Evolutionary conservation across 805 yeast species (phyloP).

Genomic region (Gaillardinia entomophila): DNA sequence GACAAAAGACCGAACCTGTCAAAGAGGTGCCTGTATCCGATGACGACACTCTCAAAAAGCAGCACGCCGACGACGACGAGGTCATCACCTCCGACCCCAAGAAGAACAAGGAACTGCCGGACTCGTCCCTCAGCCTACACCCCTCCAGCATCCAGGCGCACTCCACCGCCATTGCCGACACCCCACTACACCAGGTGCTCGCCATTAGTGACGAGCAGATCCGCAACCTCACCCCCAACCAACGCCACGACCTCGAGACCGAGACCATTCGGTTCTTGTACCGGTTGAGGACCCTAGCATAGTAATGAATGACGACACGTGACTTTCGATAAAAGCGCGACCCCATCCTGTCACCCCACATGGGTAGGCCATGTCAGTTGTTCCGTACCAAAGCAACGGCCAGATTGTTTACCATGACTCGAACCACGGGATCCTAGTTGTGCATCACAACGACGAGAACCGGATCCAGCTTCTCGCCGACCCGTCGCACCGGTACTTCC

Average conservation of each 20-base stretch:
- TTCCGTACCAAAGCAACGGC: constrained; percentile 27
- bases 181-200: not conserved
- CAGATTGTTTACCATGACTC: constrained; percentile 32
- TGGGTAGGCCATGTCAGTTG: constrained; percentile 26
- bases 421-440: constrained; percentile 24
- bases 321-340: too few species aligned
- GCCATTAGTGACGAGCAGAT: not conserved
- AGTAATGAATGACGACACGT: too few species aligned
- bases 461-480: constrained; percentile 17
- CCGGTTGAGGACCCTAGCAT: constrained; percentile 16
- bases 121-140: not conserved
- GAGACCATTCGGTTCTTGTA: constrained; percentile 27
- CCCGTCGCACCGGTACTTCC: not conserved
- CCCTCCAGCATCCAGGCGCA: not conserved
- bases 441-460: constrained; percentile 27
- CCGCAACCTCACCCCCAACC: constrained; percentile 7
- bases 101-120: not conserved
- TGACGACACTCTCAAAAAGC: not conserved
- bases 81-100: not conserved
- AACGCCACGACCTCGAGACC: constrained; percentile 25
- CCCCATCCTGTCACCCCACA: too few species aligned
- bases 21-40: not conserved
- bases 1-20: not conserved
- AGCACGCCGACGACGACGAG: too few species aligned
- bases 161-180: not conserved